Conservation (phyloP, 805 yeast genomes). For the Kluyveromyces aestuarii region DNA sequence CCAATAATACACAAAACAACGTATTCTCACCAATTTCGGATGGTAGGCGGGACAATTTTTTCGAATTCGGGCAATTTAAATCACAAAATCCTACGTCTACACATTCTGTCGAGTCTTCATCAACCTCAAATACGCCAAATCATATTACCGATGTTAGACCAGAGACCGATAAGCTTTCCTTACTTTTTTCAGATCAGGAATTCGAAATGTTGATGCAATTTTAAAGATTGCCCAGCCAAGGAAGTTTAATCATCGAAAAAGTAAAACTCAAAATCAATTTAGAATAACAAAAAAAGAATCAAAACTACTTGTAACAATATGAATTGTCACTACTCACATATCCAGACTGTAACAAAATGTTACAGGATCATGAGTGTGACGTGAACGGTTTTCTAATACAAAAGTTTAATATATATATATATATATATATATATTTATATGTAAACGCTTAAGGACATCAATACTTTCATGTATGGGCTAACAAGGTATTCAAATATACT, state of each 20-base stretch:
- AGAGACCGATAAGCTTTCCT: constrained; percentile 5
- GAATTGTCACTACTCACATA: neutral
- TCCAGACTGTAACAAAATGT: neutral
- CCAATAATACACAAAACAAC: neutral
- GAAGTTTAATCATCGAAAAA: no score
- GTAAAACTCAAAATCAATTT: no score
- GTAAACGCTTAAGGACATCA: no score
- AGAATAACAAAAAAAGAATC: no score
- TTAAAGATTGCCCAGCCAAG: neutral
- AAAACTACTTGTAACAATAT: neutral
- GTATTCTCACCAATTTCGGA: neutral
- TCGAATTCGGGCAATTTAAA: neutral
- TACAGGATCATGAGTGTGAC: neutral
- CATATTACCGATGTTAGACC: neutral
- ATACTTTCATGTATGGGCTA: no score
- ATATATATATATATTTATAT: no score
- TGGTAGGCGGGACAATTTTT: neutral
- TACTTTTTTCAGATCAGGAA: constrained; percentile 7
- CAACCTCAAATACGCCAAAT: neutral
- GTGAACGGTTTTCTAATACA: neutral
- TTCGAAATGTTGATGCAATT: constrained; percentile 6
- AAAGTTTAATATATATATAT: no score
- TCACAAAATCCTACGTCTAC: neutral
- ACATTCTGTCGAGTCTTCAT: neutral
- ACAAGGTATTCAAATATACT: no score